Percentiles rank a stretch among this genome's conserved stretches.
Conservation (phyloP, 2,329 filamentous ascomycete species). For the Colletotrichum melonis region DNA sequence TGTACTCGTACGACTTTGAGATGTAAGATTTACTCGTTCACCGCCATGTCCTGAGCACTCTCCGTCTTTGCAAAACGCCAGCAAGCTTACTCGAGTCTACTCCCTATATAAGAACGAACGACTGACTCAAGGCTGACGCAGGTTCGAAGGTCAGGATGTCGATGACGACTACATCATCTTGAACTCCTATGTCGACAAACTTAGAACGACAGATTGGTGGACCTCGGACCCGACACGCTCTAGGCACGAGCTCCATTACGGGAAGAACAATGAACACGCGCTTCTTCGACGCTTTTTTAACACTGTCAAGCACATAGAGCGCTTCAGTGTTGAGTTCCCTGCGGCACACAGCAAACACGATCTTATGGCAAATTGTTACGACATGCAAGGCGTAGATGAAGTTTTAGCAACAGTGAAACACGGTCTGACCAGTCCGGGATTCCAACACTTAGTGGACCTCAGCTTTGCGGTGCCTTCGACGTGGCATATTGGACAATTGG, state of each 20-base stretch:
- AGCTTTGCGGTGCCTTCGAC: slow-evolving; percentile 15
- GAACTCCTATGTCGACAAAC: slow-evolving; percentile 3
- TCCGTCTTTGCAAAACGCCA: neutral
- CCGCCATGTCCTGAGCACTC: neutral
- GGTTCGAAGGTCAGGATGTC: neutral
- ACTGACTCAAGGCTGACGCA: neutral
- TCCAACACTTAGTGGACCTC: slow-evolving; percentile 10
- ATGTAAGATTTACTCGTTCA: neutral
- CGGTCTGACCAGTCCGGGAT: neutral
- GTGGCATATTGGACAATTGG: slow-evolving; percentile 5
- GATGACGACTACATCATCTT: slow-evolving; percentile 4
- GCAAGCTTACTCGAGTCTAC: neutral
- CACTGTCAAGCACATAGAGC: neutral
- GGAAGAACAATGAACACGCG: neutral
- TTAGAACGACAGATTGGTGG: neutral
- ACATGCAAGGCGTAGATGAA: slow-evolving; percentile 6
- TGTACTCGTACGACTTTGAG: slow-evolving; percentile 5
- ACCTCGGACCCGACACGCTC: neutral
- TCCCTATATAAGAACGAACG: neutral
- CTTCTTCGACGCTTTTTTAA: neutral
- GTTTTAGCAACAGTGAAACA: neutral
- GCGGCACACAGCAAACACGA: neutral
- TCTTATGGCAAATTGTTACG: slow-evolving; percentile 14
- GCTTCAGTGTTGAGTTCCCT: slow-evolving; percentile 1
- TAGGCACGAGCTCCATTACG: slow-evolving; percentile 6